Percentiles rank a stretch among this genome's conserved stretches.
Conservation (phyloP, 1,284 basidiomycete genomes). For the Ganoderma meredithae region DNA sequence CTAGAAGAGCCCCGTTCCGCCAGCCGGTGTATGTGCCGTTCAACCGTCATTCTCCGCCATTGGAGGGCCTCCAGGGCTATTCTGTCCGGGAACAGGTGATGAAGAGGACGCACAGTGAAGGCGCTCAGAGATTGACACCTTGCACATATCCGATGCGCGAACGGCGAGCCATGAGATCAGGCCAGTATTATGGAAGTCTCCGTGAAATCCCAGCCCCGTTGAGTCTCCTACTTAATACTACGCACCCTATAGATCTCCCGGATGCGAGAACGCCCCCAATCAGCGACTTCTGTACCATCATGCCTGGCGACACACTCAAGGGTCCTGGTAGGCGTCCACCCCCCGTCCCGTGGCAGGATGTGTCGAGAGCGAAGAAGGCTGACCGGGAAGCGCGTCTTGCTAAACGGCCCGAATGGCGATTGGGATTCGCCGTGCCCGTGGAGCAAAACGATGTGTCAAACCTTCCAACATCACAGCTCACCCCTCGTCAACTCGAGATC, state of each 20-base stretch:
- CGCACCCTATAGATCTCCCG: slow-evolving; percentile 17
- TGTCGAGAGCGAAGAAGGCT: slow-evolving; percentile 38
- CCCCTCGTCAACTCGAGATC: slow-evolving; percentile 43
- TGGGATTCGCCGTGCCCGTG: slow-evolving; percentile 34
- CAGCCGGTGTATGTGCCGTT: not conserved
- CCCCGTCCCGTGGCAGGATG: slow-evolving; percentile 31
- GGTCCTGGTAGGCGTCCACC: slow-evolving; percentile 15
- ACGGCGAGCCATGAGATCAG: slow-evolving; percentile 20
- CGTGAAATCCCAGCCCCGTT: slow-evolving; percentile 29
- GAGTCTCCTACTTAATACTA: slow-evolving; percentile 32
- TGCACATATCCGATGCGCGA: slow-evolving; percentile 11
- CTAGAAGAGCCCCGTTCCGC: slow-evolving; percentile 6
- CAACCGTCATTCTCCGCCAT: slow-evolving; percentile 4
- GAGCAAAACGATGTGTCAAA: slow-evolving; percentile 42
- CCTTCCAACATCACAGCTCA: slow-evolving; percentile 41
- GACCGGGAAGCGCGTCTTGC: slow-evolving; percentile 43
- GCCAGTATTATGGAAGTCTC: slow-evolving; percentile 25
- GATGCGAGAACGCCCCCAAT: slow-evolving; percentile 30
- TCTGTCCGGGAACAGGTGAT: slow-evolving; percentile 12
- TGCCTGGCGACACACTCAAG: slow-evolving; percentile 22
- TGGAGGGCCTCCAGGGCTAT: slow-evolving; percentile 3
- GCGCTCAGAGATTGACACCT: slow-evolving; percentile 11
- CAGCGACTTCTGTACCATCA: slow-evolving; percentile 30
- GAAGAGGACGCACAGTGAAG: slow-evolving; percentile 14
- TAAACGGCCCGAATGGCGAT: slow-evolving; percentile 42